These are phyloP conservation scores for Pythium sp. DNA, from an alignment of 352 stramenopile species.

Conservation along the genomic window DNA sequence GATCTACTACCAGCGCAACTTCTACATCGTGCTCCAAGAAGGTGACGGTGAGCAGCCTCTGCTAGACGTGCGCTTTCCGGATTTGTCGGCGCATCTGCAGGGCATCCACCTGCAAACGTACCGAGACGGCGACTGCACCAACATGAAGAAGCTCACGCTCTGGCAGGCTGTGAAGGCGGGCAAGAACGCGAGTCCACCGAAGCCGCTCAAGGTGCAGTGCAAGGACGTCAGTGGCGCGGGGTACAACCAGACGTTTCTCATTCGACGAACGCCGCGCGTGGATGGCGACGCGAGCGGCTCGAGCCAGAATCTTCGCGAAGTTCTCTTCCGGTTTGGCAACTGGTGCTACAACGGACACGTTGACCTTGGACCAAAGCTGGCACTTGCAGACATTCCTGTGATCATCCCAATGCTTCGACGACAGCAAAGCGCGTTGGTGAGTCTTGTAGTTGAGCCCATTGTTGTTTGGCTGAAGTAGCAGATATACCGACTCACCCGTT, in stretches of 20 bases:
- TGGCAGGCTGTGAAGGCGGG: conserved; percentile 78
- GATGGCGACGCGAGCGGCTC: conserved; percentile 18
- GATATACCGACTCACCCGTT: not conserved
- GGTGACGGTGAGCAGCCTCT: conserved; percentile 90
- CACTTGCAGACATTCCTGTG: conserved; percentile 89
- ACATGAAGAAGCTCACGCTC: conserved; percentile 92
- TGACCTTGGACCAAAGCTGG: conserved; percentile 86
- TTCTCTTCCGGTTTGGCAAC: conserved; percentile 93
- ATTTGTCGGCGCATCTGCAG: conserved; percentile 88
- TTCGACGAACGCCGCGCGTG: conserved; percentile 54
- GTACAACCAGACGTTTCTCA: conserved; percentile 87
- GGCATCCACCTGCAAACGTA: conserved; percentile 87
- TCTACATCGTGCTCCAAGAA: conserved; percentile 91
- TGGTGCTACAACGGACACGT: conserved; percentile 95
- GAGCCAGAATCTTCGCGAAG: conserved; percentile 73
- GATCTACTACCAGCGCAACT: conserved; percentile 86
- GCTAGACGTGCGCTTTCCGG: conserved; percentile 92
- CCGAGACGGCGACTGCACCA: conserved; percentile 70
- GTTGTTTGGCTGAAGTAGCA: not conserved
- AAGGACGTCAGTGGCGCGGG: conserved; percentile 78
- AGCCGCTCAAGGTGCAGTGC: conserved; percentile 80
- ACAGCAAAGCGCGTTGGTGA: conserved; percentile 89
- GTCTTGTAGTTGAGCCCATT: not conserved
- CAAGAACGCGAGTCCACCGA: conserved; percentile 60
- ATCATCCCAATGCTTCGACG: conserved; percentile 93